Conservation (phyloP, 306 rosid species). For the Dicorynia guianensis region DNA sequence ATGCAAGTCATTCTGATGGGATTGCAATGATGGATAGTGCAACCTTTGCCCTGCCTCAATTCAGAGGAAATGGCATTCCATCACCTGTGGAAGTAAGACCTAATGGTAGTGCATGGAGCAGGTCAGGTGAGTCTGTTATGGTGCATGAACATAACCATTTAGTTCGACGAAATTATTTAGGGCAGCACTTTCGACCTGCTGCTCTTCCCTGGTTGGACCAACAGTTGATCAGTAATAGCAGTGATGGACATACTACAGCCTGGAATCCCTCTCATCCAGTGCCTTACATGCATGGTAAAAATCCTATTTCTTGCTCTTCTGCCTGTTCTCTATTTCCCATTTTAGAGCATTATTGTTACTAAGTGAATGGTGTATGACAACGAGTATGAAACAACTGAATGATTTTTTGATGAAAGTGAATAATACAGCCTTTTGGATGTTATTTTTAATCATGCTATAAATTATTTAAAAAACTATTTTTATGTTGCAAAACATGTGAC, state of each 20-base stretch:
- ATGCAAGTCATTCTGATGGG: slow-evolving; percentile 70
- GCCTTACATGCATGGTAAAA: slow-evolving; percentile 69
- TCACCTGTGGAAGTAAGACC: slow-evolving; percentile 69
- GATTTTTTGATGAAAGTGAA: not conserved
- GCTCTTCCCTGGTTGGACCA: slow-evolving; percentile 81
- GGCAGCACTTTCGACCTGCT: slow-evolving; percentile 81
- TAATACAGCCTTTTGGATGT: not conserved
- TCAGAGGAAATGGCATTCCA: slow-evolving; percentile 51
- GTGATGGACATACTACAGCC: slow-evolving; percentile 64
- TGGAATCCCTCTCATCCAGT: slow-evolving; percentile 73
- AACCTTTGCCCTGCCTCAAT: slow-evolving; percentile 58
- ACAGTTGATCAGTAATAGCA: slow-evolving; percentile 58
- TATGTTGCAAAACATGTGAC: not conserved
- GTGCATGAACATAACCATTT: slow-evolving; percentile 69
- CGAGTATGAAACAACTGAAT: not conserved
- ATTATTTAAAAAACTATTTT: too few relatives aligned
- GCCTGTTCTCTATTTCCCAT: slow-evolving; percentile 27
- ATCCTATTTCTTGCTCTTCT: slow-evolving; percentile 7
- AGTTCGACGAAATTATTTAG: slow-evolving; percentile 71
- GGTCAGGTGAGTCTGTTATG: slow-evolving; percentile 64
- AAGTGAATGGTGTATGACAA: slow-evolving; percentile 8
- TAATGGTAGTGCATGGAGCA: slow-evolving; percentile 58
- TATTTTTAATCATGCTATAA: too few relatives aligned
- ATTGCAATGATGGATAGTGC: slow-evolving; percentile 66
- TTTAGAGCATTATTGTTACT: slow-evolving; percentile 9